Conservation (phyloP, 2,329 filamentous ascomycete genomes). For the Chalaropsis thielavioides region DNA sequence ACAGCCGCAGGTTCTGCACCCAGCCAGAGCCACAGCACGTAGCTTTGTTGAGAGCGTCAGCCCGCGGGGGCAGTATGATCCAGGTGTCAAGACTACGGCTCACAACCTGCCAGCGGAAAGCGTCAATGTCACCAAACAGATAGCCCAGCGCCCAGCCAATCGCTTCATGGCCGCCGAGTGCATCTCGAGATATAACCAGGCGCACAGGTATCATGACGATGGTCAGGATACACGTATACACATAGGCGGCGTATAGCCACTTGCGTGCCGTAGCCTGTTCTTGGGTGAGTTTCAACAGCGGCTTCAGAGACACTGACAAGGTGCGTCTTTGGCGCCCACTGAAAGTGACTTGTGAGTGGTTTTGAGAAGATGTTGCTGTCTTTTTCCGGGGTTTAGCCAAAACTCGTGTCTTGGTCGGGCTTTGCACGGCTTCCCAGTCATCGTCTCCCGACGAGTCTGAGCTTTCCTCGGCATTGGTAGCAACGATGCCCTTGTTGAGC, state of each 20-base stretch:
- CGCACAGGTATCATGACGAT: conserved; percentile 60
- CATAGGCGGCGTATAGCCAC: conserved; percentile 69
- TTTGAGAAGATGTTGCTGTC: not conserved
- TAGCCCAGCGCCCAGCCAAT: conserved; percentile 90
- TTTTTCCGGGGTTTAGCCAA: not conserved
- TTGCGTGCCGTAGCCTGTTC: conserved; percentile 62
- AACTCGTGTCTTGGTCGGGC: not conserved
- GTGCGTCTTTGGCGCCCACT: conserved; percentile 52
- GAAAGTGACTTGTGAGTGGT: not conserved
- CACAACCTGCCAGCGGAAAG: conserved; percentile 57
- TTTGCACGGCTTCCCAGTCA: not conserved
- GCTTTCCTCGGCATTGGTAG: not conserved
- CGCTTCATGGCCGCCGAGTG: conserved; percentile 60
- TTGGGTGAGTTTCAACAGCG: conserved; percentile 68
- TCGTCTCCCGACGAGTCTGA: conserved; percentile 5
- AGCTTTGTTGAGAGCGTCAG: conserved; percentile 9
- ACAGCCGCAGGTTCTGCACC: conserved; percentile 50
- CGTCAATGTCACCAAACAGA: conserved; percentile 62
- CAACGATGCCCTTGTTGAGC: conserved; percentile 22
- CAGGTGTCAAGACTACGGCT: conserved; percentile 55
- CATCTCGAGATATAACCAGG: conserved; percentile 49
- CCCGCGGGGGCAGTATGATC: conserved; percentile 52
- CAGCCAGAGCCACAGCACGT: conserved; percentile 38
- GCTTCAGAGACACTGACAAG: conserved; percentile 48
- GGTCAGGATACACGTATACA: conserved; percentile 52